Evolutionary conservation across 192 early-diverging fungal species (phyloP).

Genomic region (Rhizophagus clarus): DNA sequence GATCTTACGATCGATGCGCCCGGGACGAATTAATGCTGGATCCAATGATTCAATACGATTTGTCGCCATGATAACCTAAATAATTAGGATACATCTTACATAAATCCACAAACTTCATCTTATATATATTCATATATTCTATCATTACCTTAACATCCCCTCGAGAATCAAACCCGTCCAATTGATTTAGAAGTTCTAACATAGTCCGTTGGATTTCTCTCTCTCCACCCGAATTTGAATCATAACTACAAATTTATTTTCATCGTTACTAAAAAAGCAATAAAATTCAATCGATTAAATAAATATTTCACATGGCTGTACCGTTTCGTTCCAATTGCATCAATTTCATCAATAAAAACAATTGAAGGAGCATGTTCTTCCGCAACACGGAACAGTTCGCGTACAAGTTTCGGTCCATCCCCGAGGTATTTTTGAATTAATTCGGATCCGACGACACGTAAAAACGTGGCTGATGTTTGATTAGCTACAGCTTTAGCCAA

Average conservation of each 20-base stretch:
- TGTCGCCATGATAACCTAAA: conserved; percentile 94
- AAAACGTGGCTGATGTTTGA: conserved; percentile 96
- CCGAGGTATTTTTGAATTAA: conserved; percentile 99
- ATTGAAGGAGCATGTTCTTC: conserved; percentile 96
- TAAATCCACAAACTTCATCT: not conserved
- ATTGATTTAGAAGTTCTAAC: conserved; percentile 95
- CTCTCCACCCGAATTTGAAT: conserved; percentile 93
- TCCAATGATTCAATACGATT: conserved; percentile 97
- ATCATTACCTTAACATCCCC: conserved; percentile 82
- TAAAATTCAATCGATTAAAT: not conserved
- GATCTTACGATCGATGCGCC: conserved; percentile 99
- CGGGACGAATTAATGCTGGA: conserved; percentile 94
- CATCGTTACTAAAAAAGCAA: conserved; percentile 18
- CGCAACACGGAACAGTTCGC: conserved; percentile 96
- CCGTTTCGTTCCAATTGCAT: conserved; percentile 96
- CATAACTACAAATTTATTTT: conserved; percentile 62
- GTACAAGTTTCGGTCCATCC: conserved; percentile 96
- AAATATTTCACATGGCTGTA: not conserved
- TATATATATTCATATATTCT: not conserved
- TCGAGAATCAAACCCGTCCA: conserved; percentile 96
- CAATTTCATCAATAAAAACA: conserved; percentile 99
- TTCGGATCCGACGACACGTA: conserved; percentile 96
- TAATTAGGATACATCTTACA: not conserved
- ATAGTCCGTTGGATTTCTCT: conserved; percentile 97
- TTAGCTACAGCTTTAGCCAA: conserved; percentile 98